These are phyloP conservation scores for Monosporascus sp. DNA, from an alignment of 2,329 filamentous ascomycete species.

Conservation along the genomic window DNA sequence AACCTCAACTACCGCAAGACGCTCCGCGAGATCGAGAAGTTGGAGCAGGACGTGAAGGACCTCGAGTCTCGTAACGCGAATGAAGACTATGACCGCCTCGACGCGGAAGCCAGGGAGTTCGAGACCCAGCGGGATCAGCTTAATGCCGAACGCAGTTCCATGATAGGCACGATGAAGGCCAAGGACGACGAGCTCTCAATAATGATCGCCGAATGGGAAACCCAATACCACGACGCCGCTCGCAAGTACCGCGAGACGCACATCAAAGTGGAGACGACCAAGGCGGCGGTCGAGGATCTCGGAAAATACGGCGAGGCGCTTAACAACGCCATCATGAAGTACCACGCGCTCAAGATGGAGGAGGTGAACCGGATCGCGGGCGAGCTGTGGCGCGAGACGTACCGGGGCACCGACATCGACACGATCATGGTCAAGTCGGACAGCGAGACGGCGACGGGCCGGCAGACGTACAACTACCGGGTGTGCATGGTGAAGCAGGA, in stretches of 20 bases:
- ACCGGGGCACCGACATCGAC: conserved; percentile 95
- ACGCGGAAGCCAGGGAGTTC: conserved; percentile 61
- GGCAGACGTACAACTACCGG: conserved; percentile 91
- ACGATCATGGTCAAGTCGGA: conserved; percentile 94
- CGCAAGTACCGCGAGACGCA: conserved; percentile 79
- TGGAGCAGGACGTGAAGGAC: conserved; percentile 66
- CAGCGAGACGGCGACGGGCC: conserved; percentile 67
- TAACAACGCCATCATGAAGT: conserved; percentile 96
- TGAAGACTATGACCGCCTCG: conserved; percentile 73
- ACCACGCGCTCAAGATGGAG: conserved; percentile 94
- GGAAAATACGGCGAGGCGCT: conserved; percentile 77
- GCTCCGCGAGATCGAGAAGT: conserved; percentile 59
- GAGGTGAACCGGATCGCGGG: conserved; percentile 94
- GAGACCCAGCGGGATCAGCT: conserved; percentile 66
- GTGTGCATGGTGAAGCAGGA: conserved; percentile 97
- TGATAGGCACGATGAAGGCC: conserved; percentile 74
- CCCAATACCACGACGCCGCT: conserved; percentile 80
- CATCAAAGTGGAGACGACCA: conserved; percentile 86
- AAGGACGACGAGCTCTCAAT: conserved; percentile 77
- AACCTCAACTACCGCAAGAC: conserved; percentile 84
- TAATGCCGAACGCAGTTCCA: conserved; percentile 65
- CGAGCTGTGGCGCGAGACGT: conserved; percentile 95
- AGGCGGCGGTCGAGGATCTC: conserved; percentile 87
- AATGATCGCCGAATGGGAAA: conserved; percentile 74
- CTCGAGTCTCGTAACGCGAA: conserved; percentile 76